phyloP scores from a whole-genome alignment of 2,329 filamentous ascomycete species.

The Penicillium digitatum region DNA sequence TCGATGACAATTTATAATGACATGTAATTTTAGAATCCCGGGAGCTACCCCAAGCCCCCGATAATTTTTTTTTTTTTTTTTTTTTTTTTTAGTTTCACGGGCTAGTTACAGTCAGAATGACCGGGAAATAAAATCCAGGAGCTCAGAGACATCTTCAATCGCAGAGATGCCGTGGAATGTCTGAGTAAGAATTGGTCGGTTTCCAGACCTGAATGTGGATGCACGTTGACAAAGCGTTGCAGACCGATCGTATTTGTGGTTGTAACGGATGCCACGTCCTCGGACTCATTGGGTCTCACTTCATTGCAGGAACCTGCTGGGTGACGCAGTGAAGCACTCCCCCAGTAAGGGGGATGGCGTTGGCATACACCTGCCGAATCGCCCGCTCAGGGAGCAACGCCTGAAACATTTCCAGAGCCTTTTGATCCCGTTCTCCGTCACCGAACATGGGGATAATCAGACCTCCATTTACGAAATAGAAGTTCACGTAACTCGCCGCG shows the following conservation, averaged over 20 bases:
- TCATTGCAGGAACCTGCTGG: slow-evolving; percentile 21
- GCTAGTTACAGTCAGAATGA: not conserved
- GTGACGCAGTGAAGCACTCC: slow-evolving; percentile 32
- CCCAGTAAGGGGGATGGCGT: slow-evolving; percentile 26
- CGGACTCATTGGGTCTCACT: not conserved
- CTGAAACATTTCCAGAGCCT: slow-evolving; percentile 23
- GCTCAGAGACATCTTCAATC: not conserved
- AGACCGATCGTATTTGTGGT: not conserved
- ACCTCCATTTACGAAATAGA: slow-evolving; percentile 30
- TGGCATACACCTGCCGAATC: slow-evolving; percentile 25
- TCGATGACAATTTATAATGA: not conserved
- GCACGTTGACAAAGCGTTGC: not conserved
- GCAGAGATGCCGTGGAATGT: not conserved
- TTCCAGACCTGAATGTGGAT: not conserved
- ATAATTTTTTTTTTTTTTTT: too few relatives aligned
- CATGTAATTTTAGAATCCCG: not conserved
- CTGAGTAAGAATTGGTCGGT: not conserved
- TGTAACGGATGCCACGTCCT: not conserved
- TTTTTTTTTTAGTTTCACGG: not conserved
- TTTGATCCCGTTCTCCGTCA: slow-evolving; percentile 17
- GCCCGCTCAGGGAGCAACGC: slow-evolving; percentile 21
- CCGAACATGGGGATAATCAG: slow-evolving; percentile 31
- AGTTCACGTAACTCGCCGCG: slow-evolving; percentile 28
- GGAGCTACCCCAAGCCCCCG: not conserved
- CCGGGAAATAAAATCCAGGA: not conserved